Percentiles rank a stretch among this genome's conserved stretches.
phyloP scores from a whole-genome alignment of 306 rosid species.

The Cyclanthera cordifolia region DNA sequence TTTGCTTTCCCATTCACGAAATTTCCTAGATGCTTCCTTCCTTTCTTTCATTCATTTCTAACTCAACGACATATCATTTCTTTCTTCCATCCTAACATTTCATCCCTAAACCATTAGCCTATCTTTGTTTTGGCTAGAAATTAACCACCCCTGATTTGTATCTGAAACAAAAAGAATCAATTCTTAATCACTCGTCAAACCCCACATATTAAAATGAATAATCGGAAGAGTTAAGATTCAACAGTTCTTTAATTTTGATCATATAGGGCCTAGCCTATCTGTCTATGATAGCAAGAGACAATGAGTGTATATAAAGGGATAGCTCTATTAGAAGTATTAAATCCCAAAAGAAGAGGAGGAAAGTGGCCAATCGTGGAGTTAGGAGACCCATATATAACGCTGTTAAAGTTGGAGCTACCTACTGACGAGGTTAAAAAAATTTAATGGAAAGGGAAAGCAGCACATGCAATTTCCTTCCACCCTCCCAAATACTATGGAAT shows the following conservation, averaged over 20 bases:
- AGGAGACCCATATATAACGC: background rate
- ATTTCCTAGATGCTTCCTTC: background rate
- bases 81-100: no score
- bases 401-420: background rate
- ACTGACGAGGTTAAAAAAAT: background rate
- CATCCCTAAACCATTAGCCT: no score
- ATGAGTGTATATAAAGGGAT: no score
- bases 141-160: no score
- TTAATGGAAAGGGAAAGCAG: slow-evolving; percentile 4
- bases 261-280: no score
- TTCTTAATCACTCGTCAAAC: no score
- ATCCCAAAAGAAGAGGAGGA: background rate
- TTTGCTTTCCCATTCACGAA: background rate
- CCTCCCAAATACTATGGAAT: background rate
- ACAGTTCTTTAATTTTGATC: no score
- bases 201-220: no score
- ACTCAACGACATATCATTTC: background rate
- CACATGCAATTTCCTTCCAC: background rate
- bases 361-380: background rate
- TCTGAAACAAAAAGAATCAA: no score
- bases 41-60: background rate
- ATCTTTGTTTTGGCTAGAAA: no score
- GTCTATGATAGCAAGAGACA: background rate
- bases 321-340: no score
- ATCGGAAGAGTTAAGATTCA: no score